Base-by-base conservation (phyloP, 2,329 filamentous ascomycete genomes). In the Aureobasidium sp. region DNA sequence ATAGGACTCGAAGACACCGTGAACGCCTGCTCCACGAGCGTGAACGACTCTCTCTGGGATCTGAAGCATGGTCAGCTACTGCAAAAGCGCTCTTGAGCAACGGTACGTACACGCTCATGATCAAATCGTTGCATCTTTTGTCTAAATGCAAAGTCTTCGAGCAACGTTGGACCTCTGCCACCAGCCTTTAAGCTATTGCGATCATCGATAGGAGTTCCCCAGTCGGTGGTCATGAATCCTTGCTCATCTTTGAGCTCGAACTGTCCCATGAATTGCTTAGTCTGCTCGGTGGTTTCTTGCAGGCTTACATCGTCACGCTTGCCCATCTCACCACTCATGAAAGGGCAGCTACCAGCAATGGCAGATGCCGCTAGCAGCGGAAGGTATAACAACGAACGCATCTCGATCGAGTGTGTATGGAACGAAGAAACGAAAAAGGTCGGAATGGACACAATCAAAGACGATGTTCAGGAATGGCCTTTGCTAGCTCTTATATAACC, bases 51-150 rank as follows among this genome's bases (percentile, higher is more conserved):
- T 12, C 38, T 53, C 71, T 69, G 7, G 79, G 75, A 57, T 78
- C 79, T 64, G 84, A 75, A 53, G 75, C 74, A 12, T 85, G 70
- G 53, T 75, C 82, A 67, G 85, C 7, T 79, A 58, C 10, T 16
- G 24, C 6, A 38, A n/a, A 32, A n/a, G 30, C 16, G 6, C 3
- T 10, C 2, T 21, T 22, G 25, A 29, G 6, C 10, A 17, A 14
- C 17, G 21, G 2, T 16, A 39, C 53, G n/a, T 29, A 84, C 83
- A 40, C 81, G 74, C 60, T 84, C 81, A 61, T 85, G 85, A 55
- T 89, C 86, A 59, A 90, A 88, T n/a, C 83, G 81, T 64, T 80
- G 78, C 22, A 84, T 82, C 81, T 87, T 88, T 64, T 90, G 86
- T 8, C 86, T 75, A 0, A 69, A 80, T 62, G 86, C 83, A 3